phyloP scores from a whole-genome alignment of 768 basidiomycete species.

The Cystobasidium onofrii region DNA sequence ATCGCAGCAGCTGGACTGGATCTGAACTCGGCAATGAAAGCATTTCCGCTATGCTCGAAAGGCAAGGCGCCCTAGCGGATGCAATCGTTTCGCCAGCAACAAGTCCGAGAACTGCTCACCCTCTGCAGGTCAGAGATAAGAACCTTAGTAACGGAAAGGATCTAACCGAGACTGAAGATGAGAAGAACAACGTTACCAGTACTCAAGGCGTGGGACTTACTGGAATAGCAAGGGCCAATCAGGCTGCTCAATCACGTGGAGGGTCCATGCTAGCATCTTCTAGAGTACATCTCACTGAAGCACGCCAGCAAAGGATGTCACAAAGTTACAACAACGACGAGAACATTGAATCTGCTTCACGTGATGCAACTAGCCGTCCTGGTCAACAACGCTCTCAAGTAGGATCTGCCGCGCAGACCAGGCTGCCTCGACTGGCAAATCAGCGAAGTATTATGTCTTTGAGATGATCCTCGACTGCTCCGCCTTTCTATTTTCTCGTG shows the following conservation, averaged over 20 bases:
- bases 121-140: neutral
- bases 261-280: neutral
- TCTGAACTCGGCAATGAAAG: conserved; percentile 9
- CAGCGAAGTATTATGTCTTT: neutral
- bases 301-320: neutral
- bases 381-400: neutral
- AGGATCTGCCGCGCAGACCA: neutral
- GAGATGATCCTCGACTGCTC: neutral
- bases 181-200: neutral
- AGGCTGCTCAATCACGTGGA: neutral
- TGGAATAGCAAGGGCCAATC: neutral
- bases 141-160: neutral
- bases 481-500: neutral
- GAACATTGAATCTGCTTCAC: neutral
- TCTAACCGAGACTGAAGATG: neutral
- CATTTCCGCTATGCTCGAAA: neutral
- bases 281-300: neutral
- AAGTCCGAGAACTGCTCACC: neutral
- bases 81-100: neutral
- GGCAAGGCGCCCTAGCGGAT: neutral
- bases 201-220: neutral
- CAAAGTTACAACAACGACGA: neutral
- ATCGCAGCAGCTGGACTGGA: conserved; percentile 21
- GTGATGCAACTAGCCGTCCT: neutral
- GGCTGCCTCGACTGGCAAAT: neutral